phyloP scores from a whole-genome alignment of 139 green algal species.

The Chlorella sp. region DNA sequence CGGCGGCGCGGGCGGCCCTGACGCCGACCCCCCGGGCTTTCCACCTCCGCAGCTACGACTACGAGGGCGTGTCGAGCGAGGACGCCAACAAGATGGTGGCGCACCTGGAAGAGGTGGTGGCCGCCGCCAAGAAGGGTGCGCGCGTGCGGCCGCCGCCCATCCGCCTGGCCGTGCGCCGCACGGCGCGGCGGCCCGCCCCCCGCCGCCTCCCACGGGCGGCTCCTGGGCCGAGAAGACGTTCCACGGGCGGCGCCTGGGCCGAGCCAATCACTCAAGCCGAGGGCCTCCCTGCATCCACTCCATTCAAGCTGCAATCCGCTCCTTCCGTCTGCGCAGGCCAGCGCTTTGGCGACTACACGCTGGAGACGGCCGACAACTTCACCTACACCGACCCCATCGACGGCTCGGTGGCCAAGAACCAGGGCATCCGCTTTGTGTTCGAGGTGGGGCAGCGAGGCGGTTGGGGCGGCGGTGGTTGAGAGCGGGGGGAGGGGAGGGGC shows the following conservation, averaged over 20 bases:
- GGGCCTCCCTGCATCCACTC: background rate
- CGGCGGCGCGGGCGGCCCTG: too few relatives aligned
- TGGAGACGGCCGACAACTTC: slow-evolving; percentile 95
- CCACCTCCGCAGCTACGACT: too few relatives aligned
- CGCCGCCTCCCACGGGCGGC: too few relatives aligned
- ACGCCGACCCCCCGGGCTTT: too few relatives aligned
- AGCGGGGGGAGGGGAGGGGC: too few relatives aligned
- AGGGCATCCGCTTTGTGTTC: slow-evolving; percentile 98
- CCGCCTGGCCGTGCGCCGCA: too few relatives aligned
- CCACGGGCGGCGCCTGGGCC: too few relatives aligned
- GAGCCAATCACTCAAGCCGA: too few relatives aligned
- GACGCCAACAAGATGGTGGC: slow-evolving; percentile 86
- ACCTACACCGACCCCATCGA: slow-evolving; percentile 97
- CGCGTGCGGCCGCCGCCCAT: background rate
- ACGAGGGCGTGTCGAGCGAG: slow-evolving; percentile 86
- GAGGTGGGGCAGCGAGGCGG: too few relatives aligned
- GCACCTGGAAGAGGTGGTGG: slow-evolving; percentile 76
- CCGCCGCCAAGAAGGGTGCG: slow-evolving; percentile 44
- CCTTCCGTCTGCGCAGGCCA: slow-evolving; percentile 44
- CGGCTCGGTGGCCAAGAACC: slow-evolving; percentile 85
- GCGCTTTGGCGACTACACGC: slow-evolving; percentile 78
- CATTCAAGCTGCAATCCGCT: background rate
- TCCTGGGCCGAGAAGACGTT: too few relatives aligned
- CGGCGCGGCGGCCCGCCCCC: too few relatives aligned
- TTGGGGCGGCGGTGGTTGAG: too few relatives aligned